Percentiles rank a stretch among this genome's conserved stretches.
Evolutionary conservation across 225 moss, liverwort and hornwort species (phyloP).

Genomic region (Polytrichum formosum): DNA sequence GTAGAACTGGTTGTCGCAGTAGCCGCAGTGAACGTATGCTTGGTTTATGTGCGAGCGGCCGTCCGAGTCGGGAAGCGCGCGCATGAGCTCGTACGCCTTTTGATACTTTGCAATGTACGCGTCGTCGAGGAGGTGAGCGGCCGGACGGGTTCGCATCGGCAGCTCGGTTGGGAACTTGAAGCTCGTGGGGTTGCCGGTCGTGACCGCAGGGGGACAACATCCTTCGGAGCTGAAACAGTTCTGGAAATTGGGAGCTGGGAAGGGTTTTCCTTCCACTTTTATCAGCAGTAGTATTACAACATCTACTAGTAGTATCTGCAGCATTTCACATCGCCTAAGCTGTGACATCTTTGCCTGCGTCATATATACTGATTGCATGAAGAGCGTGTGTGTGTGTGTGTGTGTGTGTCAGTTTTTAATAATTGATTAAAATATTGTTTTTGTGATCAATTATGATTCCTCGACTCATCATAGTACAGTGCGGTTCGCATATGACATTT

Average conservation of each 20-base stretch:
- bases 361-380: no score
- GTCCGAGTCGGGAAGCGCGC: slow-evolving; percentile 18
- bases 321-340: no score
- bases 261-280: slow-evolving; percentile 5
- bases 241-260: slow-evolving; percentile 7
- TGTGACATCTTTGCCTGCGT: no score
- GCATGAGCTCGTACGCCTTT: slow-evolving; percentile 20
- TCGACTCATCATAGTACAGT: no score
- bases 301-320: no score
- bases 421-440: no score
- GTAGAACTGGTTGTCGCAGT: slow-evolving; percentile 11
- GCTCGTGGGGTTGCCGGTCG: neutral
- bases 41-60: slow-evolving; percentile 17
- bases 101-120: slow-evolving; percentile 13
- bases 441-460: no score
- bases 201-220: slow-evolving; percentile 5
- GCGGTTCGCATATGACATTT: no score
- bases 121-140: slow-evolving; percentile 8
- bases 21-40: slow-evolving; percentile 22
- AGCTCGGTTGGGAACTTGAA: neutral
- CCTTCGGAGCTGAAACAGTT: neutral
- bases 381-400: no score
- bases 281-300: no score
- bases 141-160: slow-evolving; percentile 5
- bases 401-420: no score